Conservation (phyloP, 306 rosid species). For the Leucaena leucocephala region DNA sequence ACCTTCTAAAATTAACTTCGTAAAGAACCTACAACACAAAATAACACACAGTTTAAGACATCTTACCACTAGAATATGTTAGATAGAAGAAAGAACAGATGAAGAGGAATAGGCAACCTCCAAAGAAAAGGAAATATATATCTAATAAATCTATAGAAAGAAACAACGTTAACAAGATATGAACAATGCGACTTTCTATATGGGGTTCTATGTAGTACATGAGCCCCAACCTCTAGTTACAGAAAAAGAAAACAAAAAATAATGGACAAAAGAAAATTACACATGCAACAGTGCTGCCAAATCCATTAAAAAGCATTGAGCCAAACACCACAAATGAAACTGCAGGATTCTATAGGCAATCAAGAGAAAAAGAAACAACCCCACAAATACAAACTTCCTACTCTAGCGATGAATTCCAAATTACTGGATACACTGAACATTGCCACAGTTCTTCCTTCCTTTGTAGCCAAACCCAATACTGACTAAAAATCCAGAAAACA, state of each 20-base stretch:
- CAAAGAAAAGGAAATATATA: neutral
- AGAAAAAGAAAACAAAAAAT: neutral
- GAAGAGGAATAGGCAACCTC: neutral
- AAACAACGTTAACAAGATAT: neutral
- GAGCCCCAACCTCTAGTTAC: neutral
- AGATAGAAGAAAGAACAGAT: neutral
- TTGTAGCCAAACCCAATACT: neutral
- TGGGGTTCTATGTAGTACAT: neutral
- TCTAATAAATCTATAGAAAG: neutral
- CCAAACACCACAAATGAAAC: neutral
- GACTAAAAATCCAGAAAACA: neutral
- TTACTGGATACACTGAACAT: neutral
- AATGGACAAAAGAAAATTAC: neutral
- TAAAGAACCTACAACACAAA: constrained; percentile 12
- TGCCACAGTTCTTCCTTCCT: neutral
- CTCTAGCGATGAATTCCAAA: constrained; percentile 20
- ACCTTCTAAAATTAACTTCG: neutral
- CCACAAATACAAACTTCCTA: constrained; percentile 5
- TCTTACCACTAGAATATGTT: neutral
- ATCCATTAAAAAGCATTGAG: neutral
- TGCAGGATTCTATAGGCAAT: neutral
- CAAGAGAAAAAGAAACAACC: neutral
- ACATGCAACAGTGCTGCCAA: neutral
- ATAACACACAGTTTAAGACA: constrained; percentile 6
- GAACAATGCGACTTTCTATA: neutral